phyloP scores from a whole-genome alignment of 495 filamentous ascomycete species.

The Tuber indicum region DNA sequence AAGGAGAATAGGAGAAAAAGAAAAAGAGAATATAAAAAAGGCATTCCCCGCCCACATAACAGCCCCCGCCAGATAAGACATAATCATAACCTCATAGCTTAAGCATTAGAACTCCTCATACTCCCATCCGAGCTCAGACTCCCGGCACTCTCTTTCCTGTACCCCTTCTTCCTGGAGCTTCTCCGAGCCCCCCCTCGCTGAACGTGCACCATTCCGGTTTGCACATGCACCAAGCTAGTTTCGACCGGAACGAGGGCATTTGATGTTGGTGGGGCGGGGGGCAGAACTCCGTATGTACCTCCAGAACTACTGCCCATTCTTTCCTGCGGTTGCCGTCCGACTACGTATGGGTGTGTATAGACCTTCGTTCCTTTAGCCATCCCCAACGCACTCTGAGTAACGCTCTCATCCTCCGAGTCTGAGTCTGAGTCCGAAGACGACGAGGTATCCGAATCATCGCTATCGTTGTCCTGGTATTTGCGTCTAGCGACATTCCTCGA shows the following conservation, averaged over 20 bases:
- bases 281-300: constrained; percentile 35
- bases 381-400: constrained; percentile 34
- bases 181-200: constrained; percentile 19
- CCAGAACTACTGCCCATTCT: constrained; percentile 37
- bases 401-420: constrained; percentile 28
- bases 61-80: constrained; percentile 16
- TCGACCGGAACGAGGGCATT: constrained; percentile 24
- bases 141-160: constrained; percentile 35
- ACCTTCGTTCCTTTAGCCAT: constrained; percentile 41
- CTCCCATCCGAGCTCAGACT: constrained; percentile 33
- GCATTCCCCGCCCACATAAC: not conserved
- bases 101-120: constrained; percentile 26
- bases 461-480: constrained; percentile 19
- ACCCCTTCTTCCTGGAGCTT: constrained; percentile 27
- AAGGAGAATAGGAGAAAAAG: not conserved
- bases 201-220: constrained; percentile 23
- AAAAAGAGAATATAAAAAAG: not conserved
- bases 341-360: constrained; percentile 31
- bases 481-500: constrained; percentile 16
- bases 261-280: constrained; percentile 26
- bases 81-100: constrained; percentile 39
- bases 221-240: constrained; percentile 23
- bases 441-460: constrained; percentile 21
- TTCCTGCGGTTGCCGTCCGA: constrained; percentile 28
- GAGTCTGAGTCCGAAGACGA: constrained; percentile 36